Base-by-base conservation (phyloP, 148 eudicot genomes). In the Hydrangea macrophylla region DNA sequence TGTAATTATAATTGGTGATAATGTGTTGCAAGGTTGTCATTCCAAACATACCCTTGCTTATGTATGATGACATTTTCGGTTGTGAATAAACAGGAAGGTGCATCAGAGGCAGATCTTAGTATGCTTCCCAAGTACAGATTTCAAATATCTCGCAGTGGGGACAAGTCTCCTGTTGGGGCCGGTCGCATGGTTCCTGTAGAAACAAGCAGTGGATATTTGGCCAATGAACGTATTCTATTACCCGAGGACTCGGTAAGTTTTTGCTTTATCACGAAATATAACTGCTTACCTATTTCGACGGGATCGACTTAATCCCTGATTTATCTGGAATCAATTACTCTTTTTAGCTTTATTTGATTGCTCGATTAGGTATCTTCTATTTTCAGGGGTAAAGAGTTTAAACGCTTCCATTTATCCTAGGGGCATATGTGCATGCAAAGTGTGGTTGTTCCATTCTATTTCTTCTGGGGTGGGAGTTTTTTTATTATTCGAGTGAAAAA, bases 211-310 rank as follows among this genome's bases (percentile, higher is more conserved):
- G 90, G 82, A 37, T 79, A 76, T 81, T 44, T 82, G 81, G 82
- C 92, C 22, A 77, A 71, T 67, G 98, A 90, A 64, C 92, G 90
- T 40, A 66, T 83, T 88, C 88, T 93, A 67, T 64, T 88, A 53
- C 89, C 86, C 9, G 98, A 93, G 74, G 98, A 93, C 75, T 95
- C 95, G 33, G 98, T 93, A 86, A 83, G 96, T 88, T 22, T 36
- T n/a, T 58, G 58, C 9, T 28, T 56, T 64, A 42, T 24, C 28
- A 26, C 12, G 35, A 22, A 61, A 68, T 6, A 42, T 55, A 22
- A 27, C 68, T 36, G 13, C 27, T 73, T 42, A 0, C 32, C 5
- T 45, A 22, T 36, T 35, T 60, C 33, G 2, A 15, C 25, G 53
- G 62, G 35, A 13, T 26, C 7, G n/a, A n/a, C n/a, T n/a, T n/a